phyloP scores from a whole-genome alignment of 345 rosid species.

The Dipteronia dyeriana region DNA sequence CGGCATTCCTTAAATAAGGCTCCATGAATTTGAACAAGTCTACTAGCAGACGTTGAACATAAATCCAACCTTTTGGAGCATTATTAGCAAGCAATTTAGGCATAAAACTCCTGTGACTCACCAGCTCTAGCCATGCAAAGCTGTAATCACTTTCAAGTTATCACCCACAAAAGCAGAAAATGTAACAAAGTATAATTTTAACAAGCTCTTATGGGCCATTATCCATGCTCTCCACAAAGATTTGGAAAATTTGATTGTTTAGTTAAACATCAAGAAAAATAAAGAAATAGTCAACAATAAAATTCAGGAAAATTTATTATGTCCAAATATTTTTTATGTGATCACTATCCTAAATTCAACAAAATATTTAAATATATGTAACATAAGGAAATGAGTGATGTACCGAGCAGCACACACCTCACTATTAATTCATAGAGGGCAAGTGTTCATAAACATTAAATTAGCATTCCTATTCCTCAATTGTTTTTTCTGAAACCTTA shows the following conservation, averaged over 20 bases:
- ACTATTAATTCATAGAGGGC: neutral
- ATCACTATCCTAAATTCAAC: neutral
- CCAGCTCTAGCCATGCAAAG: slow-evolving; percentile 45
- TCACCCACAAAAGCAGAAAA: neutral
- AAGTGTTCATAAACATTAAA: neutral
- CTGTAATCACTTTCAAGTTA: slow-evolving; percentile 23
- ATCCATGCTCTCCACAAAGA: neutral
- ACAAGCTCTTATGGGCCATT: neutral
- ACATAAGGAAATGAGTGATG: neutral
- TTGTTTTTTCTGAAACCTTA: neutral
- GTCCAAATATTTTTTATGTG: neutral
- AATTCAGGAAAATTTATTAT: neutral
- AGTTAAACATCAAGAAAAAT: neutral
- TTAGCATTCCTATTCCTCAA: neutral
- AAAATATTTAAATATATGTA: neutral
- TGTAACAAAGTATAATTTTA: neutral
- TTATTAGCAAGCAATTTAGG: slow-evolving; percentile 40
- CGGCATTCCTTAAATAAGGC: slow-evolving; percentile 42
- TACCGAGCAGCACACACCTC: neutral
- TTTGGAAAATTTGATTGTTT: neutral
- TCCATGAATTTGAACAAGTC: slow-evolving; percentile 46
- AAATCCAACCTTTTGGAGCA: slow-evolving; percentile 40
- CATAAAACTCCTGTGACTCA: slow-evolving; percentile 44
- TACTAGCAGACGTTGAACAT: slow-evolving; percentile 37
- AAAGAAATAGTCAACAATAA: neutral